A percentile compares a stretch with the other conserved stretches of the same genome.
Evolutionary conservation across 192 early-diverging fungal species (phyloP).

Genomic region (Podila horticola): DNA sequence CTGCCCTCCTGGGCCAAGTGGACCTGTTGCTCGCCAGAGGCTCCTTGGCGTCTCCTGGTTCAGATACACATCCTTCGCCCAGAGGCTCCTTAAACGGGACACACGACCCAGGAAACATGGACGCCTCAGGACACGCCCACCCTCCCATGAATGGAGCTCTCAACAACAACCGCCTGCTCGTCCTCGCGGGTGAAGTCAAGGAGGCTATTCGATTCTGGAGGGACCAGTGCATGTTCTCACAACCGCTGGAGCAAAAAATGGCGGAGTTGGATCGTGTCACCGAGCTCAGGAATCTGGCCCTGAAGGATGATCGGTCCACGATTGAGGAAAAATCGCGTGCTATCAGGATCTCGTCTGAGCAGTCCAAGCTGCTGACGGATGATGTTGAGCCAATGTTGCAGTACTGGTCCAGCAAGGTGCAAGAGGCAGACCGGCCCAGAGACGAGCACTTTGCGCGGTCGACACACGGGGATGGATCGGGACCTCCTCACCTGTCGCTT

Average conservation of each 20-base stretch:
- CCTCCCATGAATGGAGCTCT: slow-evolving; percentile 1
- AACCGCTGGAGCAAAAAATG: slow-evolving; percentile 24
- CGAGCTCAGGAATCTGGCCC: slow-evolving; percentile 28
- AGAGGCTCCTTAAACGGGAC: neutral
- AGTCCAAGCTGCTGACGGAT: slow-evolving; percentile 28
- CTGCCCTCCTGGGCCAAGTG: slow-evolving; percentile 25
- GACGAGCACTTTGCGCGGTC: slow-evolving; percentile 14
- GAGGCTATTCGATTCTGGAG: slow-evolving; percentile 50
- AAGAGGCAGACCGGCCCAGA: slow-evolving; percentile 23
- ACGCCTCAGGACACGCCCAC: neutral
- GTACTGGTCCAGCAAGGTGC: slow-evolving; percentile 21
- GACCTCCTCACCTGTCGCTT: neutral
- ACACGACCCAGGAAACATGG: neutral
- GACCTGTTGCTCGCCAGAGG: slow-evolving; percentile 34
- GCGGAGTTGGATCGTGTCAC: slow-evolving; percentile 38
- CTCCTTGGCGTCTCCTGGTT: slow-evolving; percentile 7
- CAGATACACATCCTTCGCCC: neutral
- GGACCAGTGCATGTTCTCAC: slow-evolving; percentile 35
- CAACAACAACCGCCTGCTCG: slow-evolving; percentile 34
- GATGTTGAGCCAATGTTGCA: slow-evolving; percentile 32
- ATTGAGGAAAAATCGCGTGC: slow-evolving; percentile 36
- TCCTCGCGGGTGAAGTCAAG: slow-evolving; percentile 40
- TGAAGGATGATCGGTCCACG: slow-evolving; percentile 18
- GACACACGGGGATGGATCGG: neutral
- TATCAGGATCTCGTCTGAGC: slow-evolving; percentile 30